Conservation (phyloP, 1,284 basidiomycete species). For the Anthracocystis walkeri region DNA sequence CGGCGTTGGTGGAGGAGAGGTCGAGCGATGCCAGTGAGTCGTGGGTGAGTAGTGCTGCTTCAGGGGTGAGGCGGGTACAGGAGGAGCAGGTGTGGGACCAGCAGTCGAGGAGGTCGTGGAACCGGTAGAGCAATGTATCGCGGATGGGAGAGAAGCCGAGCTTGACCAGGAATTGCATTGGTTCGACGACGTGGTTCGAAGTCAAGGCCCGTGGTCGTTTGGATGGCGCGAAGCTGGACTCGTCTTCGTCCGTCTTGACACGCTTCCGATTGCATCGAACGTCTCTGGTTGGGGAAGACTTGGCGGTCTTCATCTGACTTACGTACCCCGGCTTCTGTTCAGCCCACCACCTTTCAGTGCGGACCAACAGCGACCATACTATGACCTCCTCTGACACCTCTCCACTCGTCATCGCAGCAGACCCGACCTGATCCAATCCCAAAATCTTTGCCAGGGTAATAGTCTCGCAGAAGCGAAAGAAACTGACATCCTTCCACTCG, state of each 20-base stretch:
- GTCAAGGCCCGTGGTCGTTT: conserved; percentile 9
- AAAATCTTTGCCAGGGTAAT: conserved; percentile 55
- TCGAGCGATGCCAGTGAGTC: conserved; percentile 34
- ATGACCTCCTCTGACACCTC: conserved; percentile 19
- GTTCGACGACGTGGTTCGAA: neutral
- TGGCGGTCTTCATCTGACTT: conserved; percentile 33
- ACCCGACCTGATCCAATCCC: conserved; percentile 31
- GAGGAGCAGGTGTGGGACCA: conserved; percentile 9
- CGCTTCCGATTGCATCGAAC: conserved; percentile 7
- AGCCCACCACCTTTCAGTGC: conserved; percentile 53
- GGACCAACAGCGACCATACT: conserved; percentile 44
- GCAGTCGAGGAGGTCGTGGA: conserved; percentile 10
- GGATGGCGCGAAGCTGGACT: neutral
- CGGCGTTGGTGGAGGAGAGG: neutral
- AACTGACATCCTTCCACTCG: conserved; percentile 39
- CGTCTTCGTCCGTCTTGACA: conserved; percentile 11
- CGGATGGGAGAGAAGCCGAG: conserved; percentile 21
- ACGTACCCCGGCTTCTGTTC: conserved; percentile 21
- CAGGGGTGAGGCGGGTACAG: conserved; percentile 3
- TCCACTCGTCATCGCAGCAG: neutral
- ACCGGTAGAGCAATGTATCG: conserved; percentile 16
- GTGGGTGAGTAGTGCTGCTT: conserved; percentile 19
- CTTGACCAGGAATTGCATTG: conserved; percentile 15
- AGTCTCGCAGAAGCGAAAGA: conserved; percentile 49
- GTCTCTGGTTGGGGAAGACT: neutral